Percentiles rank a stretch among this genome's conserved stretches.
Conservation (phyloP, 192 early-diverging fungal species). For the Geranomyces variabilis region DNA sequence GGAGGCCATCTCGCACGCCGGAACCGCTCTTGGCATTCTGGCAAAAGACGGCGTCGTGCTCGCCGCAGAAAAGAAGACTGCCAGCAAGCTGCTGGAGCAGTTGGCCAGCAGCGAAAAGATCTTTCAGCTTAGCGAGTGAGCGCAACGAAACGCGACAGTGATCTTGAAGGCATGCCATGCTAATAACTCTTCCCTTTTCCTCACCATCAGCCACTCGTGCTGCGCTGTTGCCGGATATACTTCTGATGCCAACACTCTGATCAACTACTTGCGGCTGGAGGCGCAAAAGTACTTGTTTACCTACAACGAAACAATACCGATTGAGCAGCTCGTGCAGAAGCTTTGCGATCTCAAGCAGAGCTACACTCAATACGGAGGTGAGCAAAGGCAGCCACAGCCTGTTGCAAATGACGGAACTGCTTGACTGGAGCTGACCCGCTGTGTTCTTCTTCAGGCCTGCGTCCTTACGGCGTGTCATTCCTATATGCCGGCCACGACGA, state of each 20-base stretch:
- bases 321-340: constrained; percentile 92
- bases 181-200: constrained; percentile 2
- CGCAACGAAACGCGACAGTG: constrained; percentile 1
- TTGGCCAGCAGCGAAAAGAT: constrained; percentile 88
- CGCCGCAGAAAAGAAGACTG: constrained; percentile 94
- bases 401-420: too few species aligned
- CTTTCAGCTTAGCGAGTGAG: constrained; percentile 90
- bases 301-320: constrained; percentile 92
- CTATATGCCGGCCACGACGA: constrained; percentile 94
- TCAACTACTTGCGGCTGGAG: constrained; percentile 82
- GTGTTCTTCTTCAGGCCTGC: constrained; percentile 61
- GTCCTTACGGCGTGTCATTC: constrained; percentile 98
- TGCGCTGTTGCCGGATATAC: constrained; percentile 97
- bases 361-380: constrained; percentile 95
- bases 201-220: constrained; percentile 69
- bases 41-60: constrained; percentile 92
- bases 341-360: constrained; percentile 98
- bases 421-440: neutral
- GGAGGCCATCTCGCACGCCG: constrained; percentile 98
- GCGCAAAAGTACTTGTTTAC: constrained; percentile 87
- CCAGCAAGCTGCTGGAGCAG: constrained; percentile 92
- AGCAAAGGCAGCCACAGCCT: neutral
- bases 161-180: neutral
- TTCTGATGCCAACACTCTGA: constrained; percentile 93
- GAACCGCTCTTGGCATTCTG: constrained; percentile 91